A percentile compares a stretch with the other conserved stretches of the same genome.
Conservation (phyloP, 2,329 filamentous ascomycete genomes). For the Colletotrichum lupini region DNA sequence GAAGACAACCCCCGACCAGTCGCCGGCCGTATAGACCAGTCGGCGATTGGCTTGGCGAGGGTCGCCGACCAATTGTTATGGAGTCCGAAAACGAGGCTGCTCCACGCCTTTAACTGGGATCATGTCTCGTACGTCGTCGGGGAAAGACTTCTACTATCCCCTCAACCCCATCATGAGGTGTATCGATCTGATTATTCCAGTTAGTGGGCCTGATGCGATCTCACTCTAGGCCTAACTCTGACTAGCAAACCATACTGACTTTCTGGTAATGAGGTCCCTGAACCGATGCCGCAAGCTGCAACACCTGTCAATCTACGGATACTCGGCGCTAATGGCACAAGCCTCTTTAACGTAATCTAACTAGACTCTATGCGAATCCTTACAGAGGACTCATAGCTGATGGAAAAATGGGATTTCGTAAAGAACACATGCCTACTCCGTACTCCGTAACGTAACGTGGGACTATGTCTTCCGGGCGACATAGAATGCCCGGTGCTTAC, state of each 20-base stretch:
- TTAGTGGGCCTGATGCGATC: neutral
- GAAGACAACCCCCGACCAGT: constrained; percentile 1
- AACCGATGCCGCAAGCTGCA: neutral
- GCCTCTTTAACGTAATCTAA: neutral
- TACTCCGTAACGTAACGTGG: no score
- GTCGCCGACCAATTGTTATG: neutral
- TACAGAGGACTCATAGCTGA: neutral
- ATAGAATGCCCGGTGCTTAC: no score
- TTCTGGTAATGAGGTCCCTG: neutral
- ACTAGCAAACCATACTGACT: neutral
- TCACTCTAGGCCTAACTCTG: neutral
- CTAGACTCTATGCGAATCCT: neutral
- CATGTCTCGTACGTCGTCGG: neutral
- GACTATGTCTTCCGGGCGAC: no score
- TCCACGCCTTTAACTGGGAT: constrained; percentile 2
- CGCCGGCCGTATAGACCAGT: constrained; percentile 11
- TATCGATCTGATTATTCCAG: neutral
- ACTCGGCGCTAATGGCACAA: neutral
- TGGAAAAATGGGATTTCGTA: neutral
- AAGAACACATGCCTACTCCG: no score
- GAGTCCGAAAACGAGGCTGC: constrained; percentile 20
- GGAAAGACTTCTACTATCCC: neutral
- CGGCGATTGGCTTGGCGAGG: neutral
- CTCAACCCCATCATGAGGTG: neutral
- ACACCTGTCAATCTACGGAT: neutral